These are phyloP conservation scores for Fusarium chaquense DNA, from an alignment of 2,329 filamentous ascomycete genomes.

Conservation along the genomic window DNA sequence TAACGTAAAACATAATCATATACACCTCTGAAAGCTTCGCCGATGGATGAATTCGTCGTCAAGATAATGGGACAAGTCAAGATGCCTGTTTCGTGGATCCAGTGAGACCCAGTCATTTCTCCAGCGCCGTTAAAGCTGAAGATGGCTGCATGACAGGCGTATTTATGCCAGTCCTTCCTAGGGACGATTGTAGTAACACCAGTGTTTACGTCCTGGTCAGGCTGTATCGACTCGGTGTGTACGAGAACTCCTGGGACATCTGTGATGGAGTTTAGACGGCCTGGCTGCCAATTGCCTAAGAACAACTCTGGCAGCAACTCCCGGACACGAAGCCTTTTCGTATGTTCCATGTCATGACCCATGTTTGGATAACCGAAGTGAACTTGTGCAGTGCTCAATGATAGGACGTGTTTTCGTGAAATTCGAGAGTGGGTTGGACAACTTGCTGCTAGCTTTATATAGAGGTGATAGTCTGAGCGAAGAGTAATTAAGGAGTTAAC, in stretches of 20 bases:
- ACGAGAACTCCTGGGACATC: constrained; percentile 63
- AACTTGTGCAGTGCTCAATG: no score
- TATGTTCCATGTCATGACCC: neutral
- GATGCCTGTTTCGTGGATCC: constrained; percentile 71
- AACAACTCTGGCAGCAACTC: constrained; percentile 59
- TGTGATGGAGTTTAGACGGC: constrained; percentile 63
- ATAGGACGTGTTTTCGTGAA: neutral
- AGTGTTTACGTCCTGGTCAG: constrained; percentile 57
- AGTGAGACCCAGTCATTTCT: constrained; percentile 71
- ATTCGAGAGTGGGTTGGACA: neutral
- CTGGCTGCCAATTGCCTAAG: constrained; percentile 59
- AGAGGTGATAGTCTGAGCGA: no score
- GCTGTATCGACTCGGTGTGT: constrained; percentile 59
- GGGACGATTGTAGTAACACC: constrained; percentile 64
- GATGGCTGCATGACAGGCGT: constrained; percentile 61
- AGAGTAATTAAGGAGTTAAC: neutral
- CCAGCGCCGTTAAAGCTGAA: constrained; percentile 75
- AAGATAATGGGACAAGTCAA: constrained; percentile 70
- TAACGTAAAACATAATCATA: constrained; percentile 66
- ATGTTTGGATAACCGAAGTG: neutral
- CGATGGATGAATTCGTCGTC: constrained; percentile 69
- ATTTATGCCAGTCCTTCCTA: constrained; percentile 58
- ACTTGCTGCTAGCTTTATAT: rapidly evolving
- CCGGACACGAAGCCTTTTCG: constrained; percentile 51
- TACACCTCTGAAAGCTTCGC: constrained; percentile 69